These are phyloP conservation scores for Leccinum truebloodii DNA, from an alignment of 768 basidiomycete genomes.

Conservation along the genomic window DNA sequence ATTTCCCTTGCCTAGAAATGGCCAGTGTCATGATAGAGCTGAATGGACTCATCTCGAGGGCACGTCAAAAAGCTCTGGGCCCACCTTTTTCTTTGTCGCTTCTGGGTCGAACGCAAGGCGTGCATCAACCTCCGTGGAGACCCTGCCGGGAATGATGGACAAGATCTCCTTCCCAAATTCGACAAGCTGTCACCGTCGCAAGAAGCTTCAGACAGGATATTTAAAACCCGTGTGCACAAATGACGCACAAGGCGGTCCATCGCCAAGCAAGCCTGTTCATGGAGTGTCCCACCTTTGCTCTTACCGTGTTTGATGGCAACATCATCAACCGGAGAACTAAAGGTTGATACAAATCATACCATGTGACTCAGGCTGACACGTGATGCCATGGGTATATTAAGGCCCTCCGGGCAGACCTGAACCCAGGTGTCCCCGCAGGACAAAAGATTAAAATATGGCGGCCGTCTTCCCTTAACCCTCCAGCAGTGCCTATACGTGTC, in stretches of 20 bases:
- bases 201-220: not conserved
- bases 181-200: slow-evolving; percentile 45
- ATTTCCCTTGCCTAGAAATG: slow-evolving; percentile 63
- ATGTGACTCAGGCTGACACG: no score
- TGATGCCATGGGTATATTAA: no score
- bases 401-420: no score
- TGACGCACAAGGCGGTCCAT: not conserved
- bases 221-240: not conserved
- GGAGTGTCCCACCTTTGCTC: slow-evolving; percentile 71
- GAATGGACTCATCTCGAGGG: not conserved
- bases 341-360: no score
- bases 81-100: slow-evolving; percentile 79
- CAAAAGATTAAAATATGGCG: no score
- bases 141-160: slow-evolving; percentile 90
- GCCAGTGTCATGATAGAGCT: not conserved
- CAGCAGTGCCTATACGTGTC: no score
- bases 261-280: slow-evolving; percentile 64
- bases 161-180: slow-evolving; percentile 96
- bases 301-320: slow-evolving; percentile 72
- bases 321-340: slow-evolving; percentile 32
- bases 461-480: no score
- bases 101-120: slow-evolving; percentile 92
- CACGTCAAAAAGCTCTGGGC: not conserved
- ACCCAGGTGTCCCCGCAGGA: no score
- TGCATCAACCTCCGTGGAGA: slow-evolving; percentile 97